A percentile compares a stretch with the other conserved stretches of the same genome.
Conservation (phyloP, 805 yeast genomes). For the Wickerhamiella shivajii region DNA sequence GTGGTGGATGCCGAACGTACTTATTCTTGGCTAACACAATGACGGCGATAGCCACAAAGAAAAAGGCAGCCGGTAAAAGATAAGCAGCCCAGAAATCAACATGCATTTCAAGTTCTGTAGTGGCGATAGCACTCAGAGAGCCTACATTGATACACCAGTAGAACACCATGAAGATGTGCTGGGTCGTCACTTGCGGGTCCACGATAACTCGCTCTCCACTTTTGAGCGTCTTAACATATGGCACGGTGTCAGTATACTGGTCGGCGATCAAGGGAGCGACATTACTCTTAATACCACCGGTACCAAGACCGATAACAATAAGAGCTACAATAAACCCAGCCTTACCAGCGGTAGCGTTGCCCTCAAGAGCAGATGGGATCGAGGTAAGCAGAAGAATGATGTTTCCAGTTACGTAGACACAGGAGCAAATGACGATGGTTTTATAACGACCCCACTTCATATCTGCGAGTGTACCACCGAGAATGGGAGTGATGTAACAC, state of each 20-base stretch:
- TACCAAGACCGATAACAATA: slow-evolving; percentile 54
- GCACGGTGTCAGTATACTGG: slow-evolving; percentile 48
- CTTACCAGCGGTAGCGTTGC: slow-evolving; percentile 31
- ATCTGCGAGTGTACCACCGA: slow-evolving; percentile 66
- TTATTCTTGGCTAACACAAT: slow-evolving; percentile 38
- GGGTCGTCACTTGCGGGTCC: slow-evolving; percentile 58
- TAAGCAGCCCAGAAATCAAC: slow-evolving; percentile 55
- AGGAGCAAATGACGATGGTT: slow-evolving; percentile 48
- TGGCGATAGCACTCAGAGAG: slow-evolving; percentile 58
- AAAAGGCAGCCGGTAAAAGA: slow-evolving; percentile 55
- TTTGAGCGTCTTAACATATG: slow-evolving; percentile 41
- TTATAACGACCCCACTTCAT: slow-evolving; percentile 58
- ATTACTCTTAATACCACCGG: slow-evolving; percentile 71
- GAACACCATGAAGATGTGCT: slow-evolving; percentile 61
- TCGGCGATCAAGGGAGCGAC: slow-evolving; percentile 64
- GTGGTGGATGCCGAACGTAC: slow-evolving; percentile 46
- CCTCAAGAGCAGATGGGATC: slow-evolving; percentile 38
- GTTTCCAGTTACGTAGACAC: slow-evolving; percentile 46
- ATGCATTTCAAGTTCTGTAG: slow-evolving; percentile 53
- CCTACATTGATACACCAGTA: slow-evolving; percentile 68
- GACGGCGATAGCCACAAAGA: slow-evolving; percentile 42
- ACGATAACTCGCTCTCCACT: slow-evolving; percentile 54
- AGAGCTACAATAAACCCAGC: slow-evolving; percentile 49
- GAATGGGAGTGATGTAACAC: slow-evolving; percentile 67
- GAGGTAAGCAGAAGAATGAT: slow-evolving; percentile 56